These are phyloP conservation scores for Cercospora janseana DNA, from an alignment of 2,329 filamentous ascomycete genomes.

Conservation along the genomic window DNA sequence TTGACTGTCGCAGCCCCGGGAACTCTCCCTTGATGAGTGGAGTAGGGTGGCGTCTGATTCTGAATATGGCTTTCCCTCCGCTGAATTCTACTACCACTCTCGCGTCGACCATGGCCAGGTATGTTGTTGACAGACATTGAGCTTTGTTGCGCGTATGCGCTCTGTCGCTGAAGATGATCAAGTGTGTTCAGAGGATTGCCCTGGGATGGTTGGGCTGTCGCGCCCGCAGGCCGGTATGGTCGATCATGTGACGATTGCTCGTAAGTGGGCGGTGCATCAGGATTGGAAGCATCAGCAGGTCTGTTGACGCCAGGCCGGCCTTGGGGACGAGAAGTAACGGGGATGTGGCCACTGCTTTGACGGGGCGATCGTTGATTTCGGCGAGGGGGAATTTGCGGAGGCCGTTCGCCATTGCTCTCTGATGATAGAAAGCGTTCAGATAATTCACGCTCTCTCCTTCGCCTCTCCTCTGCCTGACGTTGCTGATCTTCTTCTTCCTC, in stretches of 20 bases:
- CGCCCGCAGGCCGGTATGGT: slow-evolving; percentile 47
- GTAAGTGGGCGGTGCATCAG: slow-evolving; percentile 63
- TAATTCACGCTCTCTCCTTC: slow-evolving; percentile 64
- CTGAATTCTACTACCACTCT: slow-evolving; percentile 21
- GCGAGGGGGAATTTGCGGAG: slow-evolving; percentile 33
- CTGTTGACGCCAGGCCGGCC: slow-evolving; percentile 31
- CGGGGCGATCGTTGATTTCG: slow-evolving; percentile 28
- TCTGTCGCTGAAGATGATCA: slow-evolving; percentile 35
- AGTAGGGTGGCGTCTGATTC: slow-evolving; percentile 3
- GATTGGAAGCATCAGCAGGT: slow-evolving; percentile 42
- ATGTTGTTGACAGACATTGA: slow-evolving; percentile 22
- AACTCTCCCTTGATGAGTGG: slow-evolving; percentile 18
- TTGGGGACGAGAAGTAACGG: slow-evolving; percentile 20
- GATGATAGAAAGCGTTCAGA: slow-evolving; percentile 64
- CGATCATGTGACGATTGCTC: slow-evolving; percentile 60
- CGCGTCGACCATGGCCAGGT: slow-evolving; percentile 13
- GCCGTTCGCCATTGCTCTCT: slow-evolving; percentile 53
- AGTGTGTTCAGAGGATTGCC: slow-evolving; percentile 38
- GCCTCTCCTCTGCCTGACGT: slow-evolving; percentile 56
- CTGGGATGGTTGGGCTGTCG: slow-evolving; percentile 32
- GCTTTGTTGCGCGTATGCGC: slow-evolving; percentile 26
- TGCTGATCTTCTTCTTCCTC: slow-evolving; percentile 87
- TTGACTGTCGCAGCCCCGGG: slow-evolving; percentile 30
- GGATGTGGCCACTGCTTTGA: slow-evolving; percentile 19
- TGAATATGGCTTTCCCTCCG: slow-evolving; percentile 26